Base-by-base conservation (phyloP, 176 grass and related monocot species). In the Oryza punctata region DNA sequence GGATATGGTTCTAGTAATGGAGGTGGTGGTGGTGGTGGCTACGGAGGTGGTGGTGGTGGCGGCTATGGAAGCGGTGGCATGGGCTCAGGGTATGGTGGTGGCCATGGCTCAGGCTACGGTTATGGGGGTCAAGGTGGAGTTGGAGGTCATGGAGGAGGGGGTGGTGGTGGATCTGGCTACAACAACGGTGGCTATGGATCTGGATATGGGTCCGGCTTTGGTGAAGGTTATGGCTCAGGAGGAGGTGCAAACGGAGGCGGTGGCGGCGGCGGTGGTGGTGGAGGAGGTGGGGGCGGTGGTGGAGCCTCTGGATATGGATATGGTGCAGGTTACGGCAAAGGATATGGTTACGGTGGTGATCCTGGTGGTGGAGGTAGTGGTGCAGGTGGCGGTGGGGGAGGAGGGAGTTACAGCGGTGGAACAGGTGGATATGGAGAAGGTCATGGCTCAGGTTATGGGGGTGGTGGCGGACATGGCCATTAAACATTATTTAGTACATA, bases 161-260 rank as follows among this genome's bases (percentile, higher is more conserved):
- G 12, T 26, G 78, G 65, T 16, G 68, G 38, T 38, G 65, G 78
- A 29, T 80, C 65, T 0, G 65, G 45, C 28, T 65, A 52, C 0
- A 29, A 29, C 9, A 6, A 21, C 2, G 65, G 65, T 1, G 65
- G 45, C n/a, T 45, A 52, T 54, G 65, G 16, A 19, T 54, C 5
- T 38, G 65, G 78, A 21, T 69, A 81, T 0, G 65, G 78, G 5
- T 81, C 78, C 3, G 65, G 78, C 19, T 54, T 69, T 18, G 78
- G 78, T 13, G 29, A 63, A 27, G 75, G 57, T 12, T 63, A 63
- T 27, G 75, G 57, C 4, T 78, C 59, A 2, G 59, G 23, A 27
- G 59, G 35, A 18, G 57, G 75, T 30, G 25, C 14, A 10, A 60
- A 37, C 5, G 72, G 72, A 8, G 71, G 25, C 3, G 29, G 49